These are phyloP conservation scores for Torulaspora microellipsoides DNA, from an alignment of 805 yeast genomes.

Conservation along the genomic window DNA sequence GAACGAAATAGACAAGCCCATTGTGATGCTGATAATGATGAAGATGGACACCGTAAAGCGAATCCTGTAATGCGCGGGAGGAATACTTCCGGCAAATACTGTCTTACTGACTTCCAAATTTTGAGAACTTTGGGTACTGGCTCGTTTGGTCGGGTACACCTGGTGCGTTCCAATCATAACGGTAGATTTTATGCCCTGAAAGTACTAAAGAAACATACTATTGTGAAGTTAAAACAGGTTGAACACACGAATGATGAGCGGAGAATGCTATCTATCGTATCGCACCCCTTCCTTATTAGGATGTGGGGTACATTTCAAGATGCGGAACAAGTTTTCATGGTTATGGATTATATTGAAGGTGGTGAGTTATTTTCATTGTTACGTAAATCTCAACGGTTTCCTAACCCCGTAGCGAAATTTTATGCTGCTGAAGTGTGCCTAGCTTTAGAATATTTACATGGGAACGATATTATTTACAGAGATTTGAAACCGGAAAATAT, in stretches of 20 bases:
- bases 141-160: slow-evolving; percentile 90
- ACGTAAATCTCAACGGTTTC: slow-evolving; percentile 85
- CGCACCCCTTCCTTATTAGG: slow-evolving; percentile 85
- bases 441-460: slow-evolving; percentile 84
- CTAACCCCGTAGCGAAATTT: slow-evolving; percentile 93
- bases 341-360: slow-evolving; percentile 96
- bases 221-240: slow-evolving; percentile 88
- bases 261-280: slow-evolving; percentile 76
- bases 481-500: slow-evolving; percentile 94
- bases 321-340: slow-evolving; percentile 77
- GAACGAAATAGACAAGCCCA: slow-evolving; percentile 5
- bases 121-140: slow-evolving; percentile 92
- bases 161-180: slow-evolving; percentile 83
- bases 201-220: slow-evolving; percentile 79
- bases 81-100: slow-evolving; percentile 61
- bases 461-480: slow-evolving; percentile 80
- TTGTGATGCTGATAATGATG: slow-evolving; percentile 1
- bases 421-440: slow-evolving; percentile 87
- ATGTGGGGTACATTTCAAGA: slow-evolving; percentile 99
- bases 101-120: slow-evolving; percentile 73
- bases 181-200: slow-evolving; percentile 92
- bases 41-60: slow-evolving; percentile 7
- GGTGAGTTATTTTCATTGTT: slow-evolving; percentile 86
- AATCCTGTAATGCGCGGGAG: slow-evolving; percentile 13
- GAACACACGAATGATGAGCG: slow-evolving; percentile 96